phyloP scores from a whole-genome alignment of 768 basidiomycete genomes.

The Macrolepiota dolichaula region DNA sequence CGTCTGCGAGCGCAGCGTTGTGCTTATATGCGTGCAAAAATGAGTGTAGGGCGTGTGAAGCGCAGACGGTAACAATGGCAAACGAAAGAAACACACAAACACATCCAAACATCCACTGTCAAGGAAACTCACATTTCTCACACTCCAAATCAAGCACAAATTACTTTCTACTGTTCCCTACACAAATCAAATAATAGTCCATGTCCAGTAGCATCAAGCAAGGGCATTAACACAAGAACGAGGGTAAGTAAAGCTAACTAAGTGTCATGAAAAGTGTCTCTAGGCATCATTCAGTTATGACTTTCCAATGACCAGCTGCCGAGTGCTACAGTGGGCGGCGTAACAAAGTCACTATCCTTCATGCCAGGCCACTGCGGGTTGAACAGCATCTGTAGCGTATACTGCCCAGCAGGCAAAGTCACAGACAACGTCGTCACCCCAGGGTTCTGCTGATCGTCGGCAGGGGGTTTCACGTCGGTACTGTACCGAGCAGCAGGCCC shows the following conservation, averaged over 20 bases:
- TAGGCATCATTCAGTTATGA: conserved; percentile 48
- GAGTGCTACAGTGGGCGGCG: conserved; percentile 68
- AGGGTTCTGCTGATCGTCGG: conserved; percentile 68
- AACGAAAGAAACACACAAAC: background rate
- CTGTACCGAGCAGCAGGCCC: conserved; percentile 50
- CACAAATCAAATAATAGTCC: conserved; percentile 10
- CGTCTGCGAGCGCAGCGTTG: background rate
- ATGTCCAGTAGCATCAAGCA: background rate
- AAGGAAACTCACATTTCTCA: conserved; percentile 4
- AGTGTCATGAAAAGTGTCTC: conserved; percentile 6
- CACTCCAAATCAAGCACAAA: background rate
- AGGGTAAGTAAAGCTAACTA: background rate
- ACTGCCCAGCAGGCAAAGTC: conserved; percentile 62
- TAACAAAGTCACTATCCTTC: conserved; percentile 53
- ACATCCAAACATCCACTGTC: conserved; percentile 5
- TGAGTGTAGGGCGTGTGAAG: background rate
- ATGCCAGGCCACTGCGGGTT: conserved; percentile 89
- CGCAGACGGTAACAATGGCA: background rate
- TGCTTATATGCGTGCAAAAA: background rate
- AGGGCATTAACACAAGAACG: background rate
- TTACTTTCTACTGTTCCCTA: background rate
- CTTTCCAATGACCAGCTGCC: conserved; percentile 76
- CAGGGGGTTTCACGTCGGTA: conserved; percentile 60
- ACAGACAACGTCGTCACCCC: conserved; percentile 81
- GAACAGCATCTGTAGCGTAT: conserved; percentile 82